phyloP scores from a whole-genome alignment of 306 rosid genomes.

The Crataegus laevigata region DNA sequence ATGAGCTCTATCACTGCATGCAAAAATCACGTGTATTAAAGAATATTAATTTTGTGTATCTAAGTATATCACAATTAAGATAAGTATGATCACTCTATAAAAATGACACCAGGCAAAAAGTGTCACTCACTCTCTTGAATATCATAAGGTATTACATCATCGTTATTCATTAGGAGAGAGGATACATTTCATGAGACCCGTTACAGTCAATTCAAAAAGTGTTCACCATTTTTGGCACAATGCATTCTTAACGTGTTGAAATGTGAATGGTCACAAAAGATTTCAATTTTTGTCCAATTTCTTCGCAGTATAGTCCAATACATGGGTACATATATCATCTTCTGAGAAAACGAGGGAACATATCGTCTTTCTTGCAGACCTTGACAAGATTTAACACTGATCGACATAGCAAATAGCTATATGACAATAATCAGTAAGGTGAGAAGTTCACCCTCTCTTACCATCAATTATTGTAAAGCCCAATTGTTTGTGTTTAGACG shows the following conservation, averaged over 20 bases:
- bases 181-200: neutral
- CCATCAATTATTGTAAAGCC: neutral
- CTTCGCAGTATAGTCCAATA: neutral
- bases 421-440: neutral
- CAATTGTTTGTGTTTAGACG: too few species aligned
- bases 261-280: neutral
- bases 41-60: neutral
- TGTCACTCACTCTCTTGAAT: neutral
- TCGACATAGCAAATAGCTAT: neutral
- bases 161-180: neutral
- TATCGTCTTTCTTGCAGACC: neutral
- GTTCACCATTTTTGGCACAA: neutral
- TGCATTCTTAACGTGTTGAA: neutral
- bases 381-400: neutral
- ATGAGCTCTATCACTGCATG: neutral
- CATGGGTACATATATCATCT: neutral
- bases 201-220: neutral
- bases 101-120: neutral
- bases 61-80: neutral
- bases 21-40: neutral
- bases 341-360: neutral
- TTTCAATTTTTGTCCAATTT: neutral
- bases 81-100: neutral
- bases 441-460: neutral
- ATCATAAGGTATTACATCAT: neutral